These are phyloP conservation scores for Clausena lansium DNA, from an alignment of 345 rosid species.

Conservation along the genomic window DNA sequence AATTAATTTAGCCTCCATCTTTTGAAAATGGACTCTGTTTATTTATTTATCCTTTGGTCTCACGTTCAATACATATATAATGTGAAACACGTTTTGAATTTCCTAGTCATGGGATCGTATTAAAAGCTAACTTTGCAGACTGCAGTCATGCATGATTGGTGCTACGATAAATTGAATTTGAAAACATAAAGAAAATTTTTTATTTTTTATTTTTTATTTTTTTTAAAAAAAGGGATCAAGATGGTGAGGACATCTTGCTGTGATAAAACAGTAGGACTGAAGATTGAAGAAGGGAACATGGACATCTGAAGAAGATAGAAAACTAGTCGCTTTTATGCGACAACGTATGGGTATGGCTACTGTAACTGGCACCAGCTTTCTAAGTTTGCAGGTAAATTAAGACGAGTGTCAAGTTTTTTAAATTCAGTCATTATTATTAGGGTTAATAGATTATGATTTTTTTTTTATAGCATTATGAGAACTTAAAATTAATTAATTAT, in stretches of 20 bases:
- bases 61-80: background rate
- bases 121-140: background rate
- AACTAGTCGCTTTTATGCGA: conserved; percentile 45
- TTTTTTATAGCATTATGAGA: no score
- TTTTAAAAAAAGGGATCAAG: background rate
- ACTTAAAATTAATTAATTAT: no score
- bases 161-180: background rate
- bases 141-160: background rate
- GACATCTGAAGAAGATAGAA: conserved; percentile 56
- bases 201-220: no score
- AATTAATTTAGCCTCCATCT: background rate
- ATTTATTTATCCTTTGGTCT: background rate
- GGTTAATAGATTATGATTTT: no score
- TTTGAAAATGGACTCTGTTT: background rate
- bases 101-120: background rate
- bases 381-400: conserved; percentile 45
- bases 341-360: conserved; percentile 34
- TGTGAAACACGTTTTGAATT: conserved; percentile 29
- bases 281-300: conserved; percentile 65
- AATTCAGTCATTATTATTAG: no score
- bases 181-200: background rate
- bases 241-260: conserved; percentile 54
- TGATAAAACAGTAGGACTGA: conserved; percentile 39
- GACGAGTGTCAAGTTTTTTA: no score
- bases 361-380: conserved; percentile 70